A percentile compares a stretch with the other conserved stretches of the same genome.
Conservation (phyloP, 2,329 filamentous ascomycete species). For the Gnomoniopsis smithogilvyi region DNA sequence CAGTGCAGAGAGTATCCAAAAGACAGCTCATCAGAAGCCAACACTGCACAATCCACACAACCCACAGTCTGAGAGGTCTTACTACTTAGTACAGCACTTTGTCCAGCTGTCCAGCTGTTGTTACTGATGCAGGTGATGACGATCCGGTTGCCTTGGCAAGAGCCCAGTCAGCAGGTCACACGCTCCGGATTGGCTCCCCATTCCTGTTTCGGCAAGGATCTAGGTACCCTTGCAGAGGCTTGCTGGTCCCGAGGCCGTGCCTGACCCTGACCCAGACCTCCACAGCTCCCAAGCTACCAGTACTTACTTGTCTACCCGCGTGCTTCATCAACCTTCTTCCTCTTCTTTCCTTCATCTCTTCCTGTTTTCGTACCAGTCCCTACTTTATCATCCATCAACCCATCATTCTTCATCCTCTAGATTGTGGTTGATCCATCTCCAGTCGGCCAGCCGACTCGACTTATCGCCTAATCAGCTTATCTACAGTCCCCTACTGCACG, state of each 20-base stretch:
- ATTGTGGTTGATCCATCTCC: not conserved
- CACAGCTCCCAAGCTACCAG: not conserved
- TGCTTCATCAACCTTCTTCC: not conserved
- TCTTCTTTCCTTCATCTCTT: not conserved
- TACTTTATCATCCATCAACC: not conserved
- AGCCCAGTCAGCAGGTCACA: no score
- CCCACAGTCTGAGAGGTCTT: no score
- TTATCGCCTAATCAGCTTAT: not conserved
- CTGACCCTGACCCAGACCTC: not conserved
- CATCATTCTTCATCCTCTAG: not conserved
- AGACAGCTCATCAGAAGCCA: no score
- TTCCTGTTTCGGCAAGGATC: no score
- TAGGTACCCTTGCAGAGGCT: not conserved
- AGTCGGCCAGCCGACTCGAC: not conserved
- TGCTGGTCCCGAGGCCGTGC: not conserved
- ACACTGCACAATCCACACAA: no score
- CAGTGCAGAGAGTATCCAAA: no score
- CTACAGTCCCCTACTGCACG: not conserved
- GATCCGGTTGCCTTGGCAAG: no score
- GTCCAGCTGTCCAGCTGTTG: no score
- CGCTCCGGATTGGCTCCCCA: no score
- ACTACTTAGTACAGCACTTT: no score
- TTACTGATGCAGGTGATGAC: no score
- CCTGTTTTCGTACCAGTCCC: not conserved
- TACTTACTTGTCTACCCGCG: not conserved